Evolutionary conservation across 805 yeast genomes (phyloP).

Genomic region (Ascoidea rubescens): DNA sequence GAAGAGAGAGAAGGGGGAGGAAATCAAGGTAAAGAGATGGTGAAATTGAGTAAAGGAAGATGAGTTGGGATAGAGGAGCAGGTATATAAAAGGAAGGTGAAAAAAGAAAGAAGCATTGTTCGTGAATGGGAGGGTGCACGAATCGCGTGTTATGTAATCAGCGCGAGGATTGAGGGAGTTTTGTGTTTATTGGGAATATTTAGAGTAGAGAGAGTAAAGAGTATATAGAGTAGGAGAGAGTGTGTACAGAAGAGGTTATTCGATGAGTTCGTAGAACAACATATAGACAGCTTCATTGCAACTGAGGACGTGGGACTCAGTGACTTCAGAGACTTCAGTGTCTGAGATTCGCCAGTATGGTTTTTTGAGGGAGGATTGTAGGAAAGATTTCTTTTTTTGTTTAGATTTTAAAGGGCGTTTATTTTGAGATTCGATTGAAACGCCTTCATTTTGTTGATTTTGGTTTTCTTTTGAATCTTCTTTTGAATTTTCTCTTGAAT

Average conservation of each 20-base stretch:
- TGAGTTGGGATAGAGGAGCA: no score
- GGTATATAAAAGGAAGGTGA: no score
- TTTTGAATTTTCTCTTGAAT: no score
- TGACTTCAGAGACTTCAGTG: not conserved
- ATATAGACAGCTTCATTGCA: not conserved
- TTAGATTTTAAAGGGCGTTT: no score
- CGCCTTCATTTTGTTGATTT: not conserved
- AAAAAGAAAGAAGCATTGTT: no score
- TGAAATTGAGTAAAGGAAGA: not conserved
- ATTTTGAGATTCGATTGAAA: no score
- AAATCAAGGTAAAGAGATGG: not conserved
- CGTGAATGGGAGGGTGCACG: no score
- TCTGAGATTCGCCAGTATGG: not conserved
- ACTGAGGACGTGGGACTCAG: not conserved
- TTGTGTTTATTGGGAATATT: no score
- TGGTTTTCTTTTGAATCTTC: not conserved
- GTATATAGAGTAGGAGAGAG: no score
- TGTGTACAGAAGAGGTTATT: not conserved
- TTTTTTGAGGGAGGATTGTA: not conserved
- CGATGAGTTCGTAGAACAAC: not conserved
- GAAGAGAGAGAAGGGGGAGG: not conserved
- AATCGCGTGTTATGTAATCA: no score
- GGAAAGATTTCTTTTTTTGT: not conserved
- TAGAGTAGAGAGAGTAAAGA: no score
- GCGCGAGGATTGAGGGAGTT: no score